Percentiles rank a stretch among this genome's conserved stretches.
Conservation (phyloP, 2,329 filamentous ascomycete genomes). For the Penicillium sp. region DNA sequence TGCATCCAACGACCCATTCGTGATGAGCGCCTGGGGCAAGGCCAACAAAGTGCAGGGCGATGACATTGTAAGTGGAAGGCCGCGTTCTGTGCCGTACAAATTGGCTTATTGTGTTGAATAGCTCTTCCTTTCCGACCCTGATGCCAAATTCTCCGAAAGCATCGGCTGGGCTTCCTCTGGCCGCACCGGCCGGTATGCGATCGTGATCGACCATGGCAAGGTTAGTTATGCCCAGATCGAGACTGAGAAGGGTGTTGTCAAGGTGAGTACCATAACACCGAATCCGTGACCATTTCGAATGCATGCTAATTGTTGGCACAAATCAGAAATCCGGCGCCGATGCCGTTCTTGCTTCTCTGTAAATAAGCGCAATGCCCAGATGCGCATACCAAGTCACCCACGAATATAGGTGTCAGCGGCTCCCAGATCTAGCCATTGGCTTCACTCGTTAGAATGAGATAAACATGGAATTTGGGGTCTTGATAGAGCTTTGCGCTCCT, state of each 20-base stretch:
- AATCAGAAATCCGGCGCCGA: slow-evolving; percentile 31
- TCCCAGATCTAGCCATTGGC: background rate
- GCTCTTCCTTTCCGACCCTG: slow-evolving; percentile 70
- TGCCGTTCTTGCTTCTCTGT: slow-evolving; percentile 32
- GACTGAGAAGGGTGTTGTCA: slow-evolving; percentile 36
- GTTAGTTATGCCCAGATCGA: slow-evolving; percentile 73
- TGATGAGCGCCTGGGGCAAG: slow-evolving; percentile 86
- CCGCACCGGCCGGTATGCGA: slow-evolving; percentile 70
- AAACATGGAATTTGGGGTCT: background rate
- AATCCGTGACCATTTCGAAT: background rate
- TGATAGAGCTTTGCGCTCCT: background rate
- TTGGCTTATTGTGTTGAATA: slow-evolving; percentile 21
- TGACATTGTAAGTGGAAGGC: slow-evolving; percentile 47
- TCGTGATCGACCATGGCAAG: slow-evolving; percentile 76
- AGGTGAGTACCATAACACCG: slow-evolving; percentile 23
- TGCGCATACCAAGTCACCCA: background rate
- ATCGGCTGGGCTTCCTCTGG: slow-evolving; percentile 67
- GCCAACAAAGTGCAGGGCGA: slow-evolving; percentile 71
- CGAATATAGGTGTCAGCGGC: background rate
- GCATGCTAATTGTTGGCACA: background rate
- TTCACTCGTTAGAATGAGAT: background rate
- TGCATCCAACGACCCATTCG: slow-evolving; percentile 74
- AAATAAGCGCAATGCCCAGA: background rate
- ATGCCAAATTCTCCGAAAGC: slow-evolving; percentile 65
- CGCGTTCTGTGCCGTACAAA: background rate